Base-by-base conservation (phyloP, 2,329 filamentous ascomycete species). In the Cadophora sp. region DNA sequence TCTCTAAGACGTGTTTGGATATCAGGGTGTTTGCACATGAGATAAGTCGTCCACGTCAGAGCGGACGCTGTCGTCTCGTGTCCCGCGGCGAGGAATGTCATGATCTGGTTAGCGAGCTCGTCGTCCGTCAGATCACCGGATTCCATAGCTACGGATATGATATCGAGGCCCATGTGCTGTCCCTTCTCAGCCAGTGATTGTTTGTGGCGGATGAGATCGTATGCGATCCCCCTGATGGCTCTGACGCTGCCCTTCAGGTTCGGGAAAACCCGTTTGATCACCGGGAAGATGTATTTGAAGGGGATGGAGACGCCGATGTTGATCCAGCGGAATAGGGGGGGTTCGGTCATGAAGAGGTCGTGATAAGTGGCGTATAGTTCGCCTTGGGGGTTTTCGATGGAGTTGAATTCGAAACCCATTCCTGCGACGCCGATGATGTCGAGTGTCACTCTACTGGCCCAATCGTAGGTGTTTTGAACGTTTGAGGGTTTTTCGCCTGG, bases 31-130 rank as follows among this genome's bases (percentile, higher is more conserved):
- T 83, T 83, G 72, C 86, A 87, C 18, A 96, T 84, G 47, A 89
- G 80, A 75, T 93, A 92, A 8, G 88, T 79, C 3, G 89, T 85
- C 91, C 91, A 95, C 18, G 89, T 90, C 75, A 95, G 82, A 22
- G 91, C 84, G 0, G 88, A 85, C 0, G 92, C 88, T 0, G 91
- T 94, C 1, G 92, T 94, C 79, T 95, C 91, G 77, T 95, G 92
- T 22, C 89, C 90, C 0, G 93, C 93, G 0, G 90, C 91, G 7
- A 96, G 85, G 80, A 96, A 95, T 0, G 92, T 96, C 92, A 96
- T 96, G 76, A 95, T 86, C 79, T 97, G 93, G 77, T 96, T 91
- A 41, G 93, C 87, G 14, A 97, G 85, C 68, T 92, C 88, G 56
- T 93, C 90, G 68, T 96, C 91, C 13, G 81, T 85, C 79, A 96